Percentiles rank a stretch among this genome's conserved stretches.
Conservation (phyloP, 768 basidiomycete genomes). For the Russula compacta region DNA sequence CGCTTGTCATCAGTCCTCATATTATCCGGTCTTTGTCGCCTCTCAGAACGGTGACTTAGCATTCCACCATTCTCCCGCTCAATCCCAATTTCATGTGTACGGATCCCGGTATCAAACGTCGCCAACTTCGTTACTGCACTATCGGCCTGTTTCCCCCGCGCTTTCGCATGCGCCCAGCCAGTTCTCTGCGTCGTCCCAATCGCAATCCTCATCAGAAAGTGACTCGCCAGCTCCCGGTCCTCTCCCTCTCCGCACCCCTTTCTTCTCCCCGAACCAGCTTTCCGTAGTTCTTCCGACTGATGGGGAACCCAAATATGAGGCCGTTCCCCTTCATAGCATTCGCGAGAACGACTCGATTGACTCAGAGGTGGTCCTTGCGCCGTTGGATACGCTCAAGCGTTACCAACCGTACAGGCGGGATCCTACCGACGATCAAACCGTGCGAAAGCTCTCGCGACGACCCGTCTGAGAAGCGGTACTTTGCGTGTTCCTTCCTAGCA, state of each 20-base stretch:
- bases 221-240: constrained; percentile 13
- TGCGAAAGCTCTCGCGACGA: constrained; percentile 25
- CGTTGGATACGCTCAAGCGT: constrained; percentile 46
- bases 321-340: constrained; percentile 4
- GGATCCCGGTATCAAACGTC: constrained; percentile 1
- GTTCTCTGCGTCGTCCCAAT: constrained; percentile 14
- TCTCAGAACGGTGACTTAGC: constrained; percentile 8
- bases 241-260: constrained; percentile 7
- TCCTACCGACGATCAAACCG: constrained; percentile 50
- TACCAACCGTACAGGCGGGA: constrained; percentile 50
- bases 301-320: constrained; percentile 5
- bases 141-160: constrained; percentile 13
- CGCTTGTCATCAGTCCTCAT: constrained; percentile 4
- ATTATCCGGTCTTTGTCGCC: constrained; percentile 3
- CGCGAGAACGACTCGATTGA: constrained; percentile 6
- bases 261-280: constrained; percentile 9
- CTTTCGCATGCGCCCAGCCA: constrained; percentile 16
- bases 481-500: not conserved
- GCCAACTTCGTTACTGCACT: not conserved
- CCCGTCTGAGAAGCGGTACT: not conserved
- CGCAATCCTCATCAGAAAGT: constrained; percentile 17
- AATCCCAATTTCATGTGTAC: constrained; percentile 8
- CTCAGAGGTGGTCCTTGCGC: constrained; percentile 41
- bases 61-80: constrained; percentile 5
- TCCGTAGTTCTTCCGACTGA: constrained; percentile 7